Evolutionary conservation across 2,329 filamentous ascomycete species (phyloP).

Genomic region (Hymenoscyphus repandus): DNA sequence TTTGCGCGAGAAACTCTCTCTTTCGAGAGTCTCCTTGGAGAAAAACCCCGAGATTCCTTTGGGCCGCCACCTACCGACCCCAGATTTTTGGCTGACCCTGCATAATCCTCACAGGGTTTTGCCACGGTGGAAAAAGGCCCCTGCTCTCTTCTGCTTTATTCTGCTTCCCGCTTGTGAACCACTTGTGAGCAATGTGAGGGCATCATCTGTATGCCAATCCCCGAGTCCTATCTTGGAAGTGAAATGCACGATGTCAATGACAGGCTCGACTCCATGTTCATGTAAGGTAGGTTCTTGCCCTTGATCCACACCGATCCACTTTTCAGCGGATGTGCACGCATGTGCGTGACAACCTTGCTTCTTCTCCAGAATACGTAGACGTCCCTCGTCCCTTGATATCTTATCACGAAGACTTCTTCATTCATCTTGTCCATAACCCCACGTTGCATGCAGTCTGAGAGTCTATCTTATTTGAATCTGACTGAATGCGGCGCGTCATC

Average conservation of each 20-base stretch:
- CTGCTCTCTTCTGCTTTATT: too few species aligned
- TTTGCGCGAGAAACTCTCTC: not conserved
- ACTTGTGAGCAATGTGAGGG: too few species aligned
- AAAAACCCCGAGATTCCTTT: conserved; percentile 11
- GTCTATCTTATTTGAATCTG: conserved; percentile 8
- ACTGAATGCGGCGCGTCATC: conserved; percentile 6
- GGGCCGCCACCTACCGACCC: conserved; percentile 27
- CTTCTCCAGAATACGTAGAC: not conserved
- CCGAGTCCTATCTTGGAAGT: not conserved
- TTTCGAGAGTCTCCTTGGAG: not conserved
- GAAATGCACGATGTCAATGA: not conserved
- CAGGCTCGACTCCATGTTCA: conserved; percentile 6
- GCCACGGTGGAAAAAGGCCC: conserved; percentile 6
- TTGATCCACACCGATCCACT: conserved; percentile 1
- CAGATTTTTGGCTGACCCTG: conserved; percentile 27
- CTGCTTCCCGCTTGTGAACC: too few species aligned
- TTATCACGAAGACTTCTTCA: conserved; percentile 13
- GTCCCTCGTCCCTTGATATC: conserved; percentile 1
- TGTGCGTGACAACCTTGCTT: not conserved
- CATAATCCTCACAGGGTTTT: conserved; percentile 25
- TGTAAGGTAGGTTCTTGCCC: too few species aligned
- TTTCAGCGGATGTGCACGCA: conserved; percentile 20
- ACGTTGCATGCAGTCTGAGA: conserved; percentile 10
- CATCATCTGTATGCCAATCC: conserved; percentile 27
- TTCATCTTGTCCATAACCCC: conserved; percentile 12